These are phyloP conservation scores for Chaetomium sp. DNA, from an alignment of 2,329 filamentous ascomycete species.

Conservation along the genomic window DNA sequence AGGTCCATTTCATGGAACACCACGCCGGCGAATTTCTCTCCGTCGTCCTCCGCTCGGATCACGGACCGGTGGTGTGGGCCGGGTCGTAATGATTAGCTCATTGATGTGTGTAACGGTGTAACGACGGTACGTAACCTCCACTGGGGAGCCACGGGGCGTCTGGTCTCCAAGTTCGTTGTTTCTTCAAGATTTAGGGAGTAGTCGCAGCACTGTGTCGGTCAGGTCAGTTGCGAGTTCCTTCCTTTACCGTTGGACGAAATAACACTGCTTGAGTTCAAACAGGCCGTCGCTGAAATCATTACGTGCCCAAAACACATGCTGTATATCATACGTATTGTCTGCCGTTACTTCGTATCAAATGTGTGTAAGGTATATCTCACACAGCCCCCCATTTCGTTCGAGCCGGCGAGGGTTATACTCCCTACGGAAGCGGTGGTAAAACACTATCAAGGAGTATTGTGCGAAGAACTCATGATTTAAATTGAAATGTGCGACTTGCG, in stretches of 20 bases:
- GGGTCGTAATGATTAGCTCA: not conserved
- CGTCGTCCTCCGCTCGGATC: not conserved
- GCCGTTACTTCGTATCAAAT: too few species aligned
- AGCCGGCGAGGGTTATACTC: too few species aligned
- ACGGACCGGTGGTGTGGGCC: not conserved
- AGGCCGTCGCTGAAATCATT: not conserved
- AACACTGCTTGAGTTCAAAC: not conserved
- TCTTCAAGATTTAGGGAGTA: not conserved
- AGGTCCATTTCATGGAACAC: not conserved
- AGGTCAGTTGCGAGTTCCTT: not conserved
- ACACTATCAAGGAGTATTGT: not conserved
- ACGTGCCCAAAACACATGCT: not conserved
- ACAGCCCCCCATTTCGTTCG: too few species aligned
- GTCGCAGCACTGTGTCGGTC: not conserved
- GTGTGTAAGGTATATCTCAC: too few species aligned
- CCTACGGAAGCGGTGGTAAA: too few species aligned
- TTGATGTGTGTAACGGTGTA: not conserved
- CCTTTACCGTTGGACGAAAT: not conserved
- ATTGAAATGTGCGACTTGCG: not conserved
- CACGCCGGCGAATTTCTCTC: conserved; percentile 4
- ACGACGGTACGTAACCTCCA: not conserved
- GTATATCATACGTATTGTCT: too few species aligned
- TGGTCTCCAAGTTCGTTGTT: not conserved
- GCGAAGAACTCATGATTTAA: too few species aligned
- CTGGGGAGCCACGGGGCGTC: too few species aligned